These are phyloP conservation scores for Chimonanthus praecox DNA, from an alignment of 164 flowering plant genomes.

Conservation along the genomic window DNA sequence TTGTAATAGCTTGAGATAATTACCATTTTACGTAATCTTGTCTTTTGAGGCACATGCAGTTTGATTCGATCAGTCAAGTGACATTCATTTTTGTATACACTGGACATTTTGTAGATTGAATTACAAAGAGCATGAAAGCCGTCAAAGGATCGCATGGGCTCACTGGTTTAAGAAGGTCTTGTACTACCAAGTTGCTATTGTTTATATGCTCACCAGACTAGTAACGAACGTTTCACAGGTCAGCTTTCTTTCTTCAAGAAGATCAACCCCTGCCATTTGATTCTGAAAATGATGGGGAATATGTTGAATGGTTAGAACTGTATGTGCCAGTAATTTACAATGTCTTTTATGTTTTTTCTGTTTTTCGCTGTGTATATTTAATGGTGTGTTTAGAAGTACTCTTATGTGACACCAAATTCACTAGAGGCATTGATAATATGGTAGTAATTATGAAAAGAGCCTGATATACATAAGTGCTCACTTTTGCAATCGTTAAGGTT, in stretches of 20 bases:
- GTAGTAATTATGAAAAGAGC: too few relatives aligned
- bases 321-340: neutral
- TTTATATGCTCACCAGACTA: conserved; percentile 74
- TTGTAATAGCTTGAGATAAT: neutral
- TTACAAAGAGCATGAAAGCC: conserved; percentile 25
- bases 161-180: conserved; percentile 82
- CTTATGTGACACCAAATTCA: neutral
- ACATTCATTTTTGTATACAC: neutral
- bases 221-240: conserved; percentile 93
- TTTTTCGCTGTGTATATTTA: neutral
- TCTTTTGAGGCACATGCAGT: neutral
- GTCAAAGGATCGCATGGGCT: conserved; percentile 62
- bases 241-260: neutral
- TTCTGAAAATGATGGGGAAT: too few relatives aligned
- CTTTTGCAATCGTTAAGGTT: too few relatives aligned
- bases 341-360: neutral
- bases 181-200: conserved; percentile 87
- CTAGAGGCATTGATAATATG: too few relatives aligned
- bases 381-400: neutral
- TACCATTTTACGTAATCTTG: neutral
- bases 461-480: too few relatives aligned
- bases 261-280: too few relatives aligned
- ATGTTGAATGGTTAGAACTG: too few relatives aligned
- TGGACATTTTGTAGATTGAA: conserved; percentile 38
- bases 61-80: neutral